Percentiles rank a stretch among this genome's conserved stretches.
phyloP scores from a whole-genome alignment of 2,329 filamentous ascomycete species.

The Aspergillus ruber region DNA sequence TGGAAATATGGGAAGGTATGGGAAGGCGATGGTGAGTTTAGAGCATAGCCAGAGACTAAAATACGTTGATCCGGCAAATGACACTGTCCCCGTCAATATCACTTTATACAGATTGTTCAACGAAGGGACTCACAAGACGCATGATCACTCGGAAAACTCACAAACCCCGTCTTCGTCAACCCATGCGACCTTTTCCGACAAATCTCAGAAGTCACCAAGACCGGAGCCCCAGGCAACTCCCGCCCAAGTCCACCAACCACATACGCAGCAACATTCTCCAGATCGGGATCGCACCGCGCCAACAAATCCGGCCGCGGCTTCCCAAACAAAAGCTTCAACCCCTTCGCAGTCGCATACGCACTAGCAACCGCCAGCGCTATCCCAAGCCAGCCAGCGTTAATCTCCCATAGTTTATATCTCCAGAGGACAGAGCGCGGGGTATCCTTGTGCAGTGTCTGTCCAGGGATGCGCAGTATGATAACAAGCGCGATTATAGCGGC shows the following conservation, averaged over 20 bases:
- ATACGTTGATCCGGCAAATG: conserved; percentile 76
- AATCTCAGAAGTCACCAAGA: conserved; percentile 68
- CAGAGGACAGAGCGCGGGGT: conserved; percentile 62
- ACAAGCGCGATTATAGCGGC: conserved; percentile 62
- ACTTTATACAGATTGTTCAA: not conserved
- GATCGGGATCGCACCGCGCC: conserved; percentile 68
- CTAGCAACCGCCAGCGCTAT: conserved; percentile 65
- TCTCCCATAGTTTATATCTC: conserved; percentile 83
- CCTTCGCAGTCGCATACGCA: conserved; percentile 74
- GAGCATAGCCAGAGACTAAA: conserved; percentile 77
- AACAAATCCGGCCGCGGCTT: conserved; percentile 60
- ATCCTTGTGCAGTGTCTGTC: conserved; percentile 56
- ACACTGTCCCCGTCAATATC: conserved; percentile 38
- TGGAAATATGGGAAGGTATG: conserved; percentile 31
- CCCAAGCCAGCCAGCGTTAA: conserved; percentile 78
- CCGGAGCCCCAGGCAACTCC: conserved; percentile 50
- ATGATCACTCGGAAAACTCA: conserved; percentile 76
- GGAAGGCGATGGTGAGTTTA: conserved; percentile 43
- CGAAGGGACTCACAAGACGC: conserved; percentile 50
- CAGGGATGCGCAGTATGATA: conserved; percentile 64
- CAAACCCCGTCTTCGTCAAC: conserved; percentile 69
- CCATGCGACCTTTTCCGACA: conserved; percentile 59
- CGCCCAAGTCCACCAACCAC: conserved; percentile 56
- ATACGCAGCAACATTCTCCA: conserved; percentile 54
- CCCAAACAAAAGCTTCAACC: conserved; percentile 69